Conservation (phyloP, 306 rosid species). For the Prunus mume region DNA sequence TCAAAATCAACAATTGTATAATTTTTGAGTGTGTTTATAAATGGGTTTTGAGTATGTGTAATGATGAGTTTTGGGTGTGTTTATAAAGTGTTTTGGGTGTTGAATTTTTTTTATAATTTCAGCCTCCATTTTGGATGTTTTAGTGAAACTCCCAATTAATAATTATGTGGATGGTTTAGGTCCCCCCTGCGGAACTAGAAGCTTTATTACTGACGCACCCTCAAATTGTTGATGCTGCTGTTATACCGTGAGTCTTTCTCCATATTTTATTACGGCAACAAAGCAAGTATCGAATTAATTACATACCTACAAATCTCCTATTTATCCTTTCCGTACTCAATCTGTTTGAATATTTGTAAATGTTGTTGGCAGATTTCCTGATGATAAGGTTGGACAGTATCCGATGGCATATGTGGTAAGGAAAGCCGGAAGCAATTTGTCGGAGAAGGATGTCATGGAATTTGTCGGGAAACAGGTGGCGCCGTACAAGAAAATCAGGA, state of each 20-base stretch:
- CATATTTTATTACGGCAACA: no score
- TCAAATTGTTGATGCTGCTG: slow-evolving; percentile 72
- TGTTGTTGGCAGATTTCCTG: slow-evolving; percentile 54
- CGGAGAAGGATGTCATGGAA: slow-evolving; percentile 62
- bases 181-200: slow-evolving; percentile 95
- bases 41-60: no score
- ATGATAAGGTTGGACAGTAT: slow-evolving; percentile 78
- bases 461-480: slow-evolving; percentile 77
- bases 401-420: slow-evolving; percentile 90
- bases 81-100: no score
- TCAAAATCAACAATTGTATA: no score
- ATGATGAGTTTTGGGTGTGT: no score
- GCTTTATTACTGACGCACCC: slow-evolving; percentile 80
- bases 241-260: slow-evolving; percentile 68
- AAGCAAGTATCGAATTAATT: no score
- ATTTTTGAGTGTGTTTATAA: no score
- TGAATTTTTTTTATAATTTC: no score
- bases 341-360: not conserved
- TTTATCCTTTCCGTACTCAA: not conserved
- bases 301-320: no score
- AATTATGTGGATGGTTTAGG: slow-evolving; percentile 28
- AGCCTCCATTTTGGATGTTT: no score
- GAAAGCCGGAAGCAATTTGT: slow-evolving; percentile 50
- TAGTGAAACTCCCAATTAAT: no score
- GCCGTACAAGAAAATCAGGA: slow-evolving; percentile 81